These are phyloP conservation scores for Hyphodiscus sp. DNA, from an alignment of 2,329 filamentous ascomycete species.

Conservation along the genomic window DNA sequence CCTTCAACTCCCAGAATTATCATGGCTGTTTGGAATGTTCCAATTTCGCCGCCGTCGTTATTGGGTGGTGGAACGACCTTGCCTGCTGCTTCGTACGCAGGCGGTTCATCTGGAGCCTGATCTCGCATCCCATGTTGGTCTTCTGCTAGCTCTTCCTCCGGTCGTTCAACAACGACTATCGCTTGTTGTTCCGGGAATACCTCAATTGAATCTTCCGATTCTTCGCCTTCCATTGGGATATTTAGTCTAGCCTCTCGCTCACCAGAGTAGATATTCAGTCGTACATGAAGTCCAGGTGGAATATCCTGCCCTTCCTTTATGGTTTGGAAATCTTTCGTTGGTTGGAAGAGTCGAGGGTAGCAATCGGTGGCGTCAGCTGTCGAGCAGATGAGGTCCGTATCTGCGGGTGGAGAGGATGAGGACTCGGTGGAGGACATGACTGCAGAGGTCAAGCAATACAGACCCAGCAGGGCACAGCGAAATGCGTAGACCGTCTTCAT, in stretches of 20 bases:
- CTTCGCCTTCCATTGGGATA: slow-evolving; percentile 44
- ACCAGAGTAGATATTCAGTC: slow-evolving; percentile 58
- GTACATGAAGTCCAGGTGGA: slow-evolving; percentile 58
- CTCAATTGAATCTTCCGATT: slow-evolving; percentile 44
- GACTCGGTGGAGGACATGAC: slow-evolving; percentile 9
- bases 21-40: slow-evolving; percentile 42
- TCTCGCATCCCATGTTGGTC: slow-evolving; percentile 20
- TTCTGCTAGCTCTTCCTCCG: slow-evolving; percentile 31
- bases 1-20: slow-evolving; percentile 41
- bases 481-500: slow-evolving; percentile 19
- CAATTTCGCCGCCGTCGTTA: slow-evolving; percentile 33
- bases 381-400: slow-evolving; percentile 58
- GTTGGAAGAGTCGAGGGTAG: slow-evolving; percentile 57
- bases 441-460: slow-evolving; percentile 20
- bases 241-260: slow-evolving; percentile 61
- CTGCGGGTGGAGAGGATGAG: slow-evolving; percentile 23
- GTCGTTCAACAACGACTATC: slow-evolving; percentile 20
- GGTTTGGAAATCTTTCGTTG: slow-evolving; percentile 58
- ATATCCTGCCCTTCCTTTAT: slow-evolving; percentile 60
- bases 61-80: slow-evolving; percentile 49
- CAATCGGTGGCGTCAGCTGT: slow-evolving; percentile 53
- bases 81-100: slow-evolving; percentile 50
- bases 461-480: slow-evolving; percentile 13
- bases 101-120: slow-evolving; percentile 43
- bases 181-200: slow-evolving; percentile 43